phyloP scores from a whole-genome alignment of 768 basidiomycete genomes.

The Lenzites betulinus region DNA sequence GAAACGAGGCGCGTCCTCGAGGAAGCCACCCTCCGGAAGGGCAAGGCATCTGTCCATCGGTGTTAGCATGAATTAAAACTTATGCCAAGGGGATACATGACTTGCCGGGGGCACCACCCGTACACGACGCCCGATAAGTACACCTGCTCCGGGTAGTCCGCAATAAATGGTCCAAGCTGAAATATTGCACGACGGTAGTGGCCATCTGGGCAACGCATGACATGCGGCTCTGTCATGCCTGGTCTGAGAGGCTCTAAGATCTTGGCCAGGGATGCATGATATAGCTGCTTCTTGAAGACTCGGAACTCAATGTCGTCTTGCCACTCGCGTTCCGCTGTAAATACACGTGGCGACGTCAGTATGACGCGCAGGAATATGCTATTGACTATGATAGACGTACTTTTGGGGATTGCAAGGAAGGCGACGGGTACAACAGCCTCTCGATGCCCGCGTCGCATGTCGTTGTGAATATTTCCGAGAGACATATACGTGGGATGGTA shows the following conservation, averaged over 20 bases:
- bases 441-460: too few species aligned
- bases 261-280: slow-evolving; percentile 17
- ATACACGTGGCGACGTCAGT: too few species aligned
- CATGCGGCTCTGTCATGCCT: slow-evolving; percentile 18
- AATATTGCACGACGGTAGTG: slow-evolving; percentile 35
- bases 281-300: slow-evolving; percentile 24
- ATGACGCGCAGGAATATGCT: background rate
- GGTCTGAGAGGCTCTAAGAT: slow-evolving; percentile 17
- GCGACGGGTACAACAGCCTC: too few species aligned
- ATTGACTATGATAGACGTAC: slow-evolving; percentile 17
- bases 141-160: slow-evolving; percentile 43
- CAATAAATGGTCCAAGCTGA: slow-evolving; percentile 38
- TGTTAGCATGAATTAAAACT: too few species aligned
- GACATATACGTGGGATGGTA: slow-evolving; percentile 30
- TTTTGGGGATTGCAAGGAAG: slow-evolving; percentile 37
- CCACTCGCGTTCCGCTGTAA: slow-evolving; percentile 18
- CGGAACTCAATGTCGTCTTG: slow-evolving; percentile 15
- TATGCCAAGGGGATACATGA: background rate
- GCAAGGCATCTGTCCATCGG: slow-evolving; percentile 21
- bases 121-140: slow-evolving; percentile 31
- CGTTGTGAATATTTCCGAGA: slow-evolving; percentile 28
- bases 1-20: background rate
- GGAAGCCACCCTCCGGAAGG: background rate
- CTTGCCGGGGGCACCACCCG: slow-evolving; percentile 33
- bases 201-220: slow-evolving; percentile 37